phyloP scores from a whole-genome alignment of 2,329 filamentous ascomycete genomes.

The Xylaria multiplex region DNA sequence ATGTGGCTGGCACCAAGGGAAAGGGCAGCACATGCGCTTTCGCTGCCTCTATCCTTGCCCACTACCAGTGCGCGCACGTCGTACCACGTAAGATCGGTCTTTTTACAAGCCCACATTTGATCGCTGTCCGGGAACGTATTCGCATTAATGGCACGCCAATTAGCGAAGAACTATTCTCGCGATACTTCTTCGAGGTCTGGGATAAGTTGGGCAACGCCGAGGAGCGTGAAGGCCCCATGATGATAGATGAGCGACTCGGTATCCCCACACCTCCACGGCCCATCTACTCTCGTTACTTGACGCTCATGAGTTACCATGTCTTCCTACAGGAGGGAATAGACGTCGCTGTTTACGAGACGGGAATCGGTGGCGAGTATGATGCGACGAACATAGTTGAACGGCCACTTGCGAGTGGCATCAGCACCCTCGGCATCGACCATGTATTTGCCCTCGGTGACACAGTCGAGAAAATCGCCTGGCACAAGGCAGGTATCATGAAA shows the following conservation, averaged over 20 bases:
- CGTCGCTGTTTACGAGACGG: conserved; percentile 72
- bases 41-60: conserved; percentile 68
- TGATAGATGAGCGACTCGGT: conserved; percentile 45
- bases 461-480: conserved; percentile 75
- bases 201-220: conserved; percentile 59
- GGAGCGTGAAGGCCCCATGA: conserved; percentile 42
- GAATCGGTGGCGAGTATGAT: conserved; percentile 74
- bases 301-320: conserved; percentile 57
- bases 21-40: conserved; percentile 80
- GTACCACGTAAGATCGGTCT: conserved; percentile 64
- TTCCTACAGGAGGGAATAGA: conserved; percentile 72
- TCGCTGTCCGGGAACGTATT: conserved; percentile 74
- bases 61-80: conserved; percentile 54
- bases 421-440: conserved; percentile 76
- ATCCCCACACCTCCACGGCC: conserved; percentile 56
- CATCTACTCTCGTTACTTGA: conserved; percentile 70
- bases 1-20: conserved; percentile 80
- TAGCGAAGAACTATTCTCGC: conserved; percentile 67
- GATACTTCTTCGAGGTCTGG: conserved; percentile 76
- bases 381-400: conserved; percentile 72
- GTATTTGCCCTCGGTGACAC: conserved; percentile 70
- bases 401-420: conserved; percentile 69
- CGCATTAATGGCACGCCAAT: conserved; percentile 69
- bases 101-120: conserved; percentile 75
- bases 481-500: conserved; percentile 79